A percentile compares a stretch with the other conserved stretches of the same genome.
Conservation (phyloP, 495 filamentous ascomycete genomes). For the Penicillium coprophilum region DNA sequence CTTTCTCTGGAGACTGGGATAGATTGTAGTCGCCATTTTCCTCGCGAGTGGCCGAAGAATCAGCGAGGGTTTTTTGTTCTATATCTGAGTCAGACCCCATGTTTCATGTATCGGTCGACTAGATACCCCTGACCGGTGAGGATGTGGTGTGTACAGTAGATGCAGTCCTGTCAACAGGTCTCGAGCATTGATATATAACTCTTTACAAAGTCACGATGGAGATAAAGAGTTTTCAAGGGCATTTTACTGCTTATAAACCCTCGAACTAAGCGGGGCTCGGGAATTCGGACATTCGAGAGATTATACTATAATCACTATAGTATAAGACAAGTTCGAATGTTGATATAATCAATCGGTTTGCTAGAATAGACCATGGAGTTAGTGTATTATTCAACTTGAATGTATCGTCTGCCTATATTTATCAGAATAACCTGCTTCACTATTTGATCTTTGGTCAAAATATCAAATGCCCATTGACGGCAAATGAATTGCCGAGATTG, state of each 20-base stretch:
- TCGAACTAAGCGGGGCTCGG: background rate
- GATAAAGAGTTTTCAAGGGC: no score
- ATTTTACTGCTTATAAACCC: conserved; percentile 3
- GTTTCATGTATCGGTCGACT: conserved; percentile 2
- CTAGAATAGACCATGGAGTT: background rate
- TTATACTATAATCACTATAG: background rate
- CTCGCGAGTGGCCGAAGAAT: conserved; percentile 11
- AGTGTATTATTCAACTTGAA: background rate
- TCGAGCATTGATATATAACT: background rate
- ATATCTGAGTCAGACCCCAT: conserved; percentile 31
- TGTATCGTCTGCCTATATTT: background rate
- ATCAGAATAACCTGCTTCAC: background rate
- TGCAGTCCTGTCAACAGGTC: background rate
- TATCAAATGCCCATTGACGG: background rate
- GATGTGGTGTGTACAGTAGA: background rate
- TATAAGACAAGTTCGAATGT: background rate
- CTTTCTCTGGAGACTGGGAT: conserved; percentile 23
- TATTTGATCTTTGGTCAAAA: background rate
- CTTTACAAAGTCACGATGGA: background rate
- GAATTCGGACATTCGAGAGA: background rate
- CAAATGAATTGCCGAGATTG: background rate
- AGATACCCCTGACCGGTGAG: conserved; percentile 4
- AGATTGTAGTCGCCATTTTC: conserved; percentile 14
- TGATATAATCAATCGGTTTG: background rate
- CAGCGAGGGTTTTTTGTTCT: conserved; percentile 28